Base-by-base conservation (phyloP, 768 basidiomycete species). In the Mrakia hoshinonis region DNA sequence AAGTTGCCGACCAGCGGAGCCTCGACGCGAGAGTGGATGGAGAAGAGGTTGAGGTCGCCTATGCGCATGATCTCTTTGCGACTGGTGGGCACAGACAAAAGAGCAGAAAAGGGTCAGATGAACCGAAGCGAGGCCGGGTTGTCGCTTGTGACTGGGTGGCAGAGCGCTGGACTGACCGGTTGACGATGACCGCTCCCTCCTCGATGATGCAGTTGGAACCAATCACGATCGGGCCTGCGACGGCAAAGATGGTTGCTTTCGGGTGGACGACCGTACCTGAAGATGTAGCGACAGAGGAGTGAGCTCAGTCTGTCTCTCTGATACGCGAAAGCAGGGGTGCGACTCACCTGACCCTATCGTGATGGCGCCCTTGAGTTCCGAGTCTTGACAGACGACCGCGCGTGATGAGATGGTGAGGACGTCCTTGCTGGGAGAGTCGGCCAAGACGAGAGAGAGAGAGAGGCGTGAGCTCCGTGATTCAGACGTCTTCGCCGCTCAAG, bases 11-110 rank as follows among this genome's bases (percentile, higher is more conserved):
- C 84, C 3, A 87, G 83, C 2, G 90, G 90, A 22, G 85, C 88
- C 80, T 97, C 94, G 58, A 97, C 85, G 39, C 95, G 88, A 79
- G 89, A 91, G 26, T 90, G 91, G 67, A 96, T 91, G 81, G 96
- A 92, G 76, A 99, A 95, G 70, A 93, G 82, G 79, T 97, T 97
- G 73, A 90, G 87, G 78, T 95, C 88, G 6, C 95, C 95, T 61
- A 99, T 92, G 24, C 87, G 86, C 92, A 97, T 91, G 46, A 89
- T 85, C 77, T 92, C 89, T 76, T 89, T 92, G 63, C 74, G 60
- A 55, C 74, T 76, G 67, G 9, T 48, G 51, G n/a, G 22, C 26
- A 22, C 15, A 29, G 26, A 36, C 48, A 12, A 24, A 9, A 70
- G 15, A 36, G 10, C 3, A 54, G 36, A 34, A 48, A 38, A 18